phyloP scores from a whole-genome alignment of 2,329 filamentous ascomycete genomes.

The Fusarium albidum region DNA sequence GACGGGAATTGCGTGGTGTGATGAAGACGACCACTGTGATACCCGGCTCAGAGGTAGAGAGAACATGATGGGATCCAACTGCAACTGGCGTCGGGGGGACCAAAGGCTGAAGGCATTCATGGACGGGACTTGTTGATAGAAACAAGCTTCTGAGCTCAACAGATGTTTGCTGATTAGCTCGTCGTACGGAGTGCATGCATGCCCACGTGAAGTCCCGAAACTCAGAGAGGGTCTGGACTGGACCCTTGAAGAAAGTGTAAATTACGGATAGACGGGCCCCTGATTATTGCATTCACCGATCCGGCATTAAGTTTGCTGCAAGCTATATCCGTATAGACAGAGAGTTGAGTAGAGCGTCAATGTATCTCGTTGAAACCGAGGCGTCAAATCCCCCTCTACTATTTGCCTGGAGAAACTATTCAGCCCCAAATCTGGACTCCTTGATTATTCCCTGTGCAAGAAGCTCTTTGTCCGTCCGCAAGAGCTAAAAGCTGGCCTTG shows the following conservation, averaged over 20 bases:
- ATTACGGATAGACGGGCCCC: constrained; percentile 36
- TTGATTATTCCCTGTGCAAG: background rate
- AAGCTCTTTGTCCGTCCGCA: constrained; percentile 2
- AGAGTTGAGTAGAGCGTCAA: background rate
- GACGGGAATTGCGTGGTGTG: constrained; percentile 23
- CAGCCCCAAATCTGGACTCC: background rate
- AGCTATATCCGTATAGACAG: background rate
- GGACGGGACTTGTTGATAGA: constrained; percentile 8
- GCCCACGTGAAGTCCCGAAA: background rate
- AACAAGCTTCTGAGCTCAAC: constrained; percentile 20
- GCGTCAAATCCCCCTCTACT: too few relatives aligned
- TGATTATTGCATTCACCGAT: constrained; percentile 22
- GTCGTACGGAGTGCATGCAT: background rate
- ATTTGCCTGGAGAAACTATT: too few relatives aligned
- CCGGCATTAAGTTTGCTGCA: background rate
- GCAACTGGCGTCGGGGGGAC: background rate
- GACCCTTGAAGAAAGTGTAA: constrained; percentile 22
- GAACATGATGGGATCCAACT: constrained; percentile 16
- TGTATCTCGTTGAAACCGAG: too few relatives aligned
- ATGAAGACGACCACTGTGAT: constrained; percentile 30
- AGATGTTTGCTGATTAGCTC: constrained; percentile 11
- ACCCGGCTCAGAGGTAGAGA: constrained; percentile 28
- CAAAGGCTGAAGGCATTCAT: constrained; percentile 10
- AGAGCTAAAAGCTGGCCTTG: constrained; percentile 8
- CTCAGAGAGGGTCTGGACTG: background rate